Base-by-base conservation (phyloP, 2,329 filamentous ascomycete species). In the Cladophialophora exuberans region DNA sequence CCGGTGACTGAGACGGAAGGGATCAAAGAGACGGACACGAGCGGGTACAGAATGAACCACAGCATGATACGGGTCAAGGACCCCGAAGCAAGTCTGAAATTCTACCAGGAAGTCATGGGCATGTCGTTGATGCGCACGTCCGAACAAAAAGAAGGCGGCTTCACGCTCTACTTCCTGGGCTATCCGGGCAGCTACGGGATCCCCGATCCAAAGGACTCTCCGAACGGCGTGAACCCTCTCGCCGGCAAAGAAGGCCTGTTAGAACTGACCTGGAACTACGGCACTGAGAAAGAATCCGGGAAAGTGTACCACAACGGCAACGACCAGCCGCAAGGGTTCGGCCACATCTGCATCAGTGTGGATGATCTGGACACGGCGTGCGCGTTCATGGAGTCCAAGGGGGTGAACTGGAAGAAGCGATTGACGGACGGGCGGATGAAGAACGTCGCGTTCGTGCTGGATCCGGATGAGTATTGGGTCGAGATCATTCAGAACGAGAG, bases 231-330 rank as follows among this genome's bases (percentile, higher is more conserved):
- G 38, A 86, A 82, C 55, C 77, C 81, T 6, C 80, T 83, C 9
- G 83, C 85, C 6, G 79, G 84, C 51, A 83, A 85, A 60, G 93
- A 97, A 72, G 94, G 93, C 0, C 72, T 97, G 31, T 79, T 97
- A 4, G 93, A 97, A 75, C 75, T 97, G 61, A 97, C 93, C 7
- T 96, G 89, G 88, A 87, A 87, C 66, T 84, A 86, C 60, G 83
- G 83, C 25, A 79, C 76, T 0, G 93, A 97, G 76, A 94, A 93
- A 69, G 67, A 77, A 57, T 88, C 97, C 60, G 83, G 85, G 53
- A 76, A 76, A 61, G 94, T 96, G 69, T 99, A 99, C 70, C 93
- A 99, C 73, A 86, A 96, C 65, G 94, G 94, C 31, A 99, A 99
- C 72, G 79, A 86, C 36, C 79, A 96, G 70, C 93, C 93, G 0